Evolutionary conservation across 345 rosid genomes (phyloP).

Genomic region (Moricandia arvensis): DNA sequence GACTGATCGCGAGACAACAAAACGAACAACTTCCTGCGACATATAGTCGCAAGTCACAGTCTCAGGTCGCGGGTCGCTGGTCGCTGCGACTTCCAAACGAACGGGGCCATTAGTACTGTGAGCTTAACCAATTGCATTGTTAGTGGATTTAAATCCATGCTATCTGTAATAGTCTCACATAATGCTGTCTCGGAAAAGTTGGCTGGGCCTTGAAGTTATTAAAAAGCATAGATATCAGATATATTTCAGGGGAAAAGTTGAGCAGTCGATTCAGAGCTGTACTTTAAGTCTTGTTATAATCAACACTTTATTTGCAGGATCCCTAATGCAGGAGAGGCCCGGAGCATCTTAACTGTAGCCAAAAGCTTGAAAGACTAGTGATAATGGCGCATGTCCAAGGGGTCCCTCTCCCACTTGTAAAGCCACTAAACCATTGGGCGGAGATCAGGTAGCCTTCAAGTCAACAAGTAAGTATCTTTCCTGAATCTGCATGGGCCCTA

Average conservation of each 20-base stretch:
- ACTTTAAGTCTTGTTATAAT: slow-evolving; percentile 37
- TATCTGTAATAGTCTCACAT: slow-evolving; percentile 25
- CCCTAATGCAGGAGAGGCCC: slow-evolving; percentile 31
- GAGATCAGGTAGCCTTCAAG: slow-evolving; percentile 33
- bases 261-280: slow-evolving; percentile 26
- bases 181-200: slow-evolving; percentile 22
- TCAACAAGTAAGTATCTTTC: slow-evolving; percentile 32
- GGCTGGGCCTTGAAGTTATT: slow-evolving; percentile 10
- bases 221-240: slow-evolving; percentile 36
- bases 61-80: too few species aligned
- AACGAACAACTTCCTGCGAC: too few species aligned
- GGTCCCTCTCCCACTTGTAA: slow-evolving; percentile 38
- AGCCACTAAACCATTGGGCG: slow-evolving; percentile 30
- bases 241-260: slow-evolving; percentile 29
- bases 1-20: too few species aligned
- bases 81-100: too few species aligned
- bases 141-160: slow-evolving; percentile 23
- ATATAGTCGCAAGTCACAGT: too few species aligned
- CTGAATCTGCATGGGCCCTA: slow-evolving; percentile 37
- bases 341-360: slow-evolving; percentile 30
- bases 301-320: slow-evolving; percentile 32
- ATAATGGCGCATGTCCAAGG: slow-evolving; percentile 32
- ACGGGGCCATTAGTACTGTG: background rate
- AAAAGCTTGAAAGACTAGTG: slow-evolving; percentile 33
- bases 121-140: background rate